phyloP scores from a whole-genome alignment of 495 filamentous ascomycete genomes.

The Aspergillus bridgeri region DNA sequence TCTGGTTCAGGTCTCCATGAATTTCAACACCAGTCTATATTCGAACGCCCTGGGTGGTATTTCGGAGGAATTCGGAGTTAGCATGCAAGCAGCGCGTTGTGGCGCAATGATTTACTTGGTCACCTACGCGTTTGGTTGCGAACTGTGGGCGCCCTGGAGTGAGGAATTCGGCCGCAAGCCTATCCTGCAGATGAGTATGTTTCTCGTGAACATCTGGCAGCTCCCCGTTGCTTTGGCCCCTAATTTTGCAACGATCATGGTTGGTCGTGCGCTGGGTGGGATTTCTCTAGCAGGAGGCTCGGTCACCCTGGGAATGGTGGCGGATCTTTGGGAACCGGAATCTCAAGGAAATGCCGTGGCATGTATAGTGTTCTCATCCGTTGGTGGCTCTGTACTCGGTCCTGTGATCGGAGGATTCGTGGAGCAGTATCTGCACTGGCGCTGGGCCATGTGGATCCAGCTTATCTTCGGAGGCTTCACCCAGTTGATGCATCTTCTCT shows the following conservation, averaged over 20 bases:
- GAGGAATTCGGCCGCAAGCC: conserved; percentile 59
- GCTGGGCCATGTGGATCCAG: conserved; percentile 59
- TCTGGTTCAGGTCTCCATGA: conserved; percentile 55
- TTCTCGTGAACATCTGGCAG: conserved; percentile 59
- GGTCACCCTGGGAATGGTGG: conserved; percentile 60
- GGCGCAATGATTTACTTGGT: conserved; percentile 59
- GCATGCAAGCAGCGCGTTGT: conserved; percentile 47
- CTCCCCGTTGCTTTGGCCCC: conserved; percentile 51
- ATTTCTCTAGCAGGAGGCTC: conserved; percentile 59
- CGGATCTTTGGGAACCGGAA: conserved; percentile 60
- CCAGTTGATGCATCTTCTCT: conserved; percentile 48
- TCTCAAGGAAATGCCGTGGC: conserved; percentile 59
- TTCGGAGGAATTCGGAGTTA: conserved; percentile 45
- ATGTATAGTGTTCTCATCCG: conserved; percentile 61
- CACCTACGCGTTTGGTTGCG: conserved; percentile 61
- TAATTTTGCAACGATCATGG: conserved; percentile 53
- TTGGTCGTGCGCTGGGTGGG: conserved; percentile 56
- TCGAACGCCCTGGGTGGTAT: conserved; percentile 52
- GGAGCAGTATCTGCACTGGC: conserved; percentile 47
- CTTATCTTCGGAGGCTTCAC: conserved; percentile 57
- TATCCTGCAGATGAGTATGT: conserved; percentile 52
- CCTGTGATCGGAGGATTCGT: conserved; percentile 60
- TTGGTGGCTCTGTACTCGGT: conserved; percentile 59
- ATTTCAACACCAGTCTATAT: conserved; percentile 57
- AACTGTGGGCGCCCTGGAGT: conserved; percentile 65